Base-by-base conservation (phyloP, 495 filamentous ascomycete genomes). In the Extremus antarcticus region DNA sequence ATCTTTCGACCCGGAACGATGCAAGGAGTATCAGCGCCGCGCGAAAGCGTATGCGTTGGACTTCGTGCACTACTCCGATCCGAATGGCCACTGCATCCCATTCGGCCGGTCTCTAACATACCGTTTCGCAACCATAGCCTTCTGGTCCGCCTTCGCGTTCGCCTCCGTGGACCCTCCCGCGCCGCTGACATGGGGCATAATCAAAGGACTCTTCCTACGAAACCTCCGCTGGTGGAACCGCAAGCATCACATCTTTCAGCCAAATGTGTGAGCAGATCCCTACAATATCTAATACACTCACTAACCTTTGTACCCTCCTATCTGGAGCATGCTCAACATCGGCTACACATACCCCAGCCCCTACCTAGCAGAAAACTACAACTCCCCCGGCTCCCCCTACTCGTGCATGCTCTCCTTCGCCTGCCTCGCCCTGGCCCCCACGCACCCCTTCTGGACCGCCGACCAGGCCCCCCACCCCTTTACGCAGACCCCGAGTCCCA, bases 291-390 rank as follows among this genome's bases (percentile, higher is more conserved):
- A n/a, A n/a, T n/a, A n/a, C n/a, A n/a, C n/a, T n/a, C n/a, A n/a
- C n/a, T n/a, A n/a, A n/a, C n/a, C n/a, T n/a, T n/a, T n/a, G n/a
- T n/a, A n/a, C n/a, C n/a, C n/a, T n/a, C n/a, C n/a, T n/a, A n/a
- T n/a, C n/a, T n/a, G n/a, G n/a, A n/a, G 41, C 7, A 45, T 45
- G 41, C 41, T 45, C 4, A 87, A 79, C 15, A 81, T 90, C 41
- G 86, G 86, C 53, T 90, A 87, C 62, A 81, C 77, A 0, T 90
- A 88, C 61, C 81, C 83, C 7, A 89, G 88, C 65, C 86, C 84
- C 78, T 88, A 85, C 63, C 71, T 86, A 59, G 80, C 82, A 2
- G 84, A 90, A 72, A 88, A 88, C 65, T 90, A 89, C 70, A 90
- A 89, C 70, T 85, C 80, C 10, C 84, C 86, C 0, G 84, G 78